A percentile compares a stretch with the other conserved stretches of the same genome.
Conservation (phyloP, 495 filamentous ascomycete species). For the Acidomyces sp. region DNA sequence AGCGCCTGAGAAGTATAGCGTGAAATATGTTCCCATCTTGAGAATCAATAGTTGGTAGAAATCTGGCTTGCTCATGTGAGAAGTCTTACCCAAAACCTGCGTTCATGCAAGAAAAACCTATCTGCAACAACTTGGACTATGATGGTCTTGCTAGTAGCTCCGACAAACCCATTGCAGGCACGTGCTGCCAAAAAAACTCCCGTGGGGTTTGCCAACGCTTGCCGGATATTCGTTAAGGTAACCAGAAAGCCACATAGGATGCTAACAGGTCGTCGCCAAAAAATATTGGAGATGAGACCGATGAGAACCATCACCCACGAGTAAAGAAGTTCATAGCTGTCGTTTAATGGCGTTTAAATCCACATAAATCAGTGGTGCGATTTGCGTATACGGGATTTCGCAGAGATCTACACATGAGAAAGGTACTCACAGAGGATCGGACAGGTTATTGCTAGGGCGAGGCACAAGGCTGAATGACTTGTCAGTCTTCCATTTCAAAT, state of each 20-base stretch:
- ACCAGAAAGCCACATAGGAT: conserved; percentile 40
- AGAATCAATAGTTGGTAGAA: conserved; percentile 5
- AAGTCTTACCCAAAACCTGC: conserved; percentile 41
- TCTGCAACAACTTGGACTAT: conserved; percentile 49
- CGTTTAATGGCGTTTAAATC: too few species aligned
- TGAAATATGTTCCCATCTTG: conserved; percentile 23
- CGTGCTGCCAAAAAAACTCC: conserved; percentile 44
- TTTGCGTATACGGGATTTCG: too few species aligned
- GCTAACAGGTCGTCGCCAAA: conserved; percentile 41
- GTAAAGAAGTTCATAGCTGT: conserved; percentile 44
- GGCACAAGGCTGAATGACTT: conserved; percentile 5
- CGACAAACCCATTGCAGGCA: conserved; percentile 42
- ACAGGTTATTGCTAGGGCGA: conserved; percentile 5
- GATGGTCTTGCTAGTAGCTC: conserved; percentile 39
- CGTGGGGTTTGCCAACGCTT: conserved; percentile 41
- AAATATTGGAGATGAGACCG: conserved; percentile 40
- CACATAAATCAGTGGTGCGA: too few species aligned
- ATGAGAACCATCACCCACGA: conserved; percentile 45
- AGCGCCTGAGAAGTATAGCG: conserved; percentile 26
- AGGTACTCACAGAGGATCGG: conserved; percentile 29
- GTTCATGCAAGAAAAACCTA: conserved; percentile 49
- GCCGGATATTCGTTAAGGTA: conserved; percentile 42
- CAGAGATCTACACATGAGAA: too few species aligned
- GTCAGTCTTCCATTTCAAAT: conserved; percentile 1
- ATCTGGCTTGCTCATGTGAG: conserved; percentile 24